A percentile compares a stretch with the other conserved stretches of the same genome.
Evolutionary conservation across 2,329 filamentous ascomycete genomes (phyloP).

Genomic region (Cladosporium colombiae): DNA sequence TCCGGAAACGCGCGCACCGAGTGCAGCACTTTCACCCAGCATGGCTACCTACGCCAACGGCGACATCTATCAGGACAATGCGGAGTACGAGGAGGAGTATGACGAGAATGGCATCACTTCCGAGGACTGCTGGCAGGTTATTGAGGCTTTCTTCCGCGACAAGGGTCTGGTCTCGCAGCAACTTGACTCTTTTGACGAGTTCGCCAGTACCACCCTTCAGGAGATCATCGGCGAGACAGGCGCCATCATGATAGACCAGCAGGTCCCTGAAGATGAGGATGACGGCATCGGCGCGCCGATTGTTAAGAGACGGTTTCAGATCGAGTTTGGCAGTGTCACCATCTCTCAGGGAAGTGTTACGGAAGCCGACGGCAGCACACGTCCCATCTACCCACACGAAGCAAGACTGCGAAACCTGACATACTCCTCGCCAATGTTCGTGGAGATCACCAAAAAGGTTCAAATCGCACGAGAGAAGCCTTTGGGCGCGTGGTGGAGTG

Average conservation of each 20-base stretch:
- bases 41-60: conserved; percentile 22
- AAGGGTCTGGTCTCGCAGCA: conserved; percentile 97
- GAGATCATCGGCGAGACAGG: conserved; percentile 92
- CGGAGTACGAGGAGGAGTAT: conserved; percentile 27
- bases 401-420: conserved; percentile 94
- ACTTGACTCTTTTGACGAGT: conserved; percentile 97
- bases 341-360: conserved; percentile 88
- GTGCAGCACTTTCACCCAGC: conserved; percentile 9
- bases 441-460: conserved; percentile 83
- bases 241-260: conserved; percentile 89
- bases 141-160: conserved; percentile 92
- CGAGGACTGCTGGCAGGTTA: conserved; percentile 98
- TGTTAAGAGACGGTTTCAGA: conserved; percentile 86
- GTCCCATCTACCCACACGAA: conserved; percentile 87
- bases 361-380: conserved; percentile 86
- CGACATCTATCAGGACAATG: conserved; percentile 10
- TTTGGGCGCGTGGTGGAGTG: conserved; percentile 61
- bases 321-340: conserved; percentile 88
- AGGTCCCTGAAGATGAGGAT: conserved; percentile 72
- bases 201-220: conserved; percentile 90
- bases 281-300: conserved; percentile 66
- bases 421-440: conserved; percentile 88
- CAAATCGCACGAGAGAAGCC: conserved; percentile 77
- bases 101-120: conserved; percentile 67
- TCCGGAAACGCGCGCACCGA: conserved; percentile 14